Evolutionary conservation across 441 rosid genomes (phyloP).

Genomic region (Flueggea neowawraea): DNA sequence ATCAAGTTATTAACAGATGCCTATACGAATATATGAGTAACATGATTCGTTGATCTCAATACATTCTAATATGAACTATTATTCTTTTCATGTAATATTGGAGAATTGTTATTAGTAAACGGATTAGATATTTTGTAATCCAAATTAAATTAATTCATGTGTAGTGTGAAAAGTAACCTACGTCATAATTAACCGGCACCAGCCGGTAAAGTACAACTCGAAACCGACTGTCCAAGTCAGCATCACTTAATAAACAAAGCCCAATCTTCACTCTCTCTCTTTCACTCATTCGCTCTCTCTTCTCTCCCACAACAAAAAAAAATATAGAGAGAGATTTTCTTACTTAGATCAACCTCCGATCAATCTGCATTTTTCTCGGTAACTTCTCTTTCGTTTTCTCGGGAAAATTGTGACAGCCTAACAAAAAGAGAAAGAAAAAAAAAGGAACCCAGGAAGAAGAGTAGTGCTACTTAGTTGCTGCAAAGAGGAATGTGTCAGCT

Average conservation of each 20-base stretch:
- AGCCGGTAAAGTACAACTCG: constrained; percentile 20
- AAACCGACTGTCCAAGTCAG: constrained; percentile 14
- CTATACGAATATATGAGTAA: no score
- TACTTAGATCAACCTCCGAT: constrained; percentile 7
- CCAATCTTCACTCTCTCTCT: constrained; percentile 15
- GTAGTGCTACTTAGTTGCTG: not conserved
- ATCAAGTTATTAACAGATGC: no score
- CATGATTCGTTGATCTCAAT: no score
- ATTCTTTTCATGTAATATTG: no score
- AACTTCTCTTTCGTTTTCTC: constrained; percentile 25
- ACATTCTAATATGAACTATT: no score
- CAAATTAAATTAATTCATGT: no score
- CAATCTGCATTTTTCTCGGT: constrained; percentile 22
- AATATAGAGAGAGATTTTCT: no score
- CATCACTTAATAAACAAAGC: not conserved
- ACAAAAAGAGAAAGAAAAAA: not conserved
- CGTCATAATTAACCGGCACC: constrained; percentile 6
- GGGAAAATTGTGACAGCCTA: constrained; percentile 13
- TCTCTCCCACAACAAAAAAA: not conserved
- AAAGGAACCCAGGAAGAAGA: constrained; percentile 3
- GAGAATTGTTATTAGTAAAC: no score
- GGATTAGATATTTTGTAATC: no score
- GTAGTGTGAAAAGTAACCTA: not conserved
- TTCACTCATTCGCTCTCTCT: constrained; percentile 6
- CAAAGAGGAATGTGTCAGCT: constrained; percentile 40